Base-by-base conservation (phyloP, 225 moss, liverwort and hornwort genomes). In the Marchantia paleacea region DNA sequence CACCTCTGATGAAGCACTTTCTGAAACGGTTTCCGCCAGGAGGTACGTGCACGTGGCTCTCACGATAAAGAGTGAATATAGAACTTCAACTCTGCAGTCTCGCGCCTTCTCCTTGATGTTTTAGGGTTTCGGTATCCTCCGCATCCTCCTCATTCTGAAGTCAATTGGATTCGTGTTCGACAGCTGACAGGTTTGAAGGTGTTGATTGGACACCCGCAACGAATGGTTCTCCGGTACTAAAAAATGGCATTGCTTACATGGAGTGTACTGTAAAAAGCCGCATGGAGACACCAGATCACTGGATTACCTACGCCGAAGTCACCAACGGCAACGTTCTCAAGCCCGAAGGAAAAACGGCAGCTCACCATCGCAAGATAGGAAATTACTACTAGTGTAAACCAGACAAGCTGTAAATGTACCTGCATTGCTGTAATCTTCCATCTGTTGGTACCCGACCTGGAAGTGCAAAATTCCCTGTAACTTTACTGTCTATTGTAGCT, bases 181-280 rank as follows among this genome's bases (percentile, higher is more conserved):
- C 90, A 94, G 97, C 97, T 47, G 97, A 97, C 84, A 91, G 97
- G 54, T 97, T 97, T 80, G 92, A 93, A 85, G 97, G 97, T 74
- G 88, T 97, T 4, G 86, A 91, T 0, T 89, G 88, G 90, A 85
- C 88, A 12, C 0, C 85, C 1, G 97, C 83, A 39, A 47, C 82
- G 60, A 97, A 94, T 39, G 94, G 97, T 65, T 86, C 91, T 70
- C 97, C 97, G 10, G 83, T 97, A 71, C 81, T 97, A 75, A 82
- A 83, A 1, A 87, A 88, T 49, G 82, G 91, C 0, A 54, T 97
- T 11, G 97, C 97, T 1, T 91, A 93, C 73, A 84, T 97, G 24
- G 97, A 93, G 73, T 97, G 92, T 62, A 81, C 78, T 20, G 94
- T 97, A n/a, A 91, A 85, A 52, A 97, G 86, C 78, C 88, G 97